These are phyloP conservation scores for Rutidosis leptorrhynchoides DNA, from an alignment of 129 eudicot genomes.

Conservation along the genomic window DNA sequence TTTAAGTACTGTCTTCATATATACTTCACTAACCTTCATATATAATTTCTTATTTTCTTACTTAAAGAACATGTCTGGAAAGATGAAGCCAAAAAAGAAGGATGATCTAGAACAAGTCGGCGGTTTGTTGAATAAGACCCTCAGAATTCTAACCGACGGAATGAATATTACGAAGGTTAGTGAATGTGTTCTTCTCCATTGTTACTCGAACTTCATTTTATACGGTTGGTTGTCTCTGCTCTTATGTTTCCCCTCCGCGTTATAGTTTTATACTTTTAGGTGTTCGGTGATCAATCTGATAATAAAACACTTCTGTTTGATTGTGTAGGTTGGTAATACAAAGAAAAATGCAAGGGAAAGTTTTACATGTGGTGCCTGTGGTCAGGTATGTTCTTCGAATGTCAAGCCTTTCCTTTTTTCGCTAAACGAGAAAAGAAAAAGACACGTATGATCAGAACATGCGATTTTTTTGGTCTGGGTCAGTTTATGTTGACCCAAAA, in stretches of 20 bases:
- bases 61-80: slow-evolving; percentile 46
- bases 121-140: slow-evolving; percentile 60
- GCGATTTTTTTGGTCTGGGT: neutral
- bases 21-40: too few relatives aligned
- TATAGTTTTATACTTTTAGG: neutral
- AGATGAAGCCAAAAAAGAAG: slow-evolving; percentile 65
- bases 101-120: slow-evolving; percentile 57
- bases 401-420: neutral
- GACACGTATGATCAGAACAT: slow-evolving; percentile 3
- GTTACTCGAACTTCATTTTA: neutral
- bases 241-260: neutral
- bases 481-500: neutral
- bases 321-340: slow-evolving; percentile 61
- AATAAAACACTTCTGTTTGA: slow-evolving; percentile 16
- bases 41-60: too few relatives aligned
- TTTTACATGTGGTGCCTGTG: slow-evolving; percentile 96
- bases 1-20: neutral
- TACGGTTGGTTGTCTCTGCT: neutral
- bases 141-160: slow-evolving; percentile 79
- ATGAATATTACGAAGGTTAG: slow-evolving; percentile 40
- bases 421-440: neutral
- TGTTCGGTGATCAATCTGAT: neutral
- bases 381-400: slow-evolving; percentile 62
- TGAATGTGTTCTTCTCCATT: neutral
- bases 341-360: slow-evolving; percentile 91